Percentiles rank a stretch among this genome's conserved stretches.
These are phyloP conservation scores for Pseudoturritis turrita DNA, from an alignment of 345 rosid genomes.

Conservation along the genomic window DNA sequence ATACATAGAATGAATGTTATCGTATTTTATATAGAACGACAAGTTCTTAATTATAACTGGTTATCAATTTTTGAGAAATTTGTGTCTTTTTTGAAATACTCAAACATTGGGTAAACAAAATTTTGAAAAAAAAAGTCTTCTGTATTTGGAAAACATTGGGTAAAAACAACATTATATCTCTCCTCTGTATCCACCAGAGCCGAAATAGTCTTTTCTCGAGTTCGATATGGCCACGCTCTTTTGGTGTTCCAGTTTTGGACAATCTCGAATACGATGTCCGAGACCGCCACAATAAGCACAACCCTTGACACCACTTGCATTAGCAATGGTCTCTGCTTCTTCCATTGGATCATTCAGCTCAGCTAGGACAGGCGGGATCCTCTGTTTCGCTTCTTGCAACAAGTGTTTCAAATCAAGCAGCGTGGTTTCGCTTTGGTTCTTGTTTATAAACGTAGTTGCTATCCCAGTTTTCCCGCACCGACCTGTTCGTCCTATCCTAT, in stretches of 20 bases:
- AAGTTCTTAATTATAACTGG: no score
- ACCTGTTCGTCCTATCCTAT: slow-evolving; percentile 91
- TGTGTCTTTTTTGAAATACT: no score
- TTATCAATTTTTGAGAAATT: no score
- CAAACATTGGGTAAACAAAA: no score
- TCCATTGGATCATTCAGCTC: slow-evolving; percentile 89
- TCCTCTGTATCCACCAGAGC: slow-evolving; percentile 91
- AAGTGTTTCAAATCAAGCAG: slow-evolving; percentile 86
- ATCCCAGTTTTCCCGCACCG: slow-evolving; percentile 95
- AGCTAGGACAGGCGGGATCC: slow-evolving; percentile 91
- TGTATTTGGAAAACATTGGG: no score
- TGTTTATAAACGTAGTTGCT: slow-evolving; percentile 90
- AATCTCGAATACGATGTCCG: slow-evolving; percentile 82
- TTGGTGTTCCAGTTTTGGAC: slow-evolving; percentile 90
- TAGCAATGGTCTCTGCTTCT: slow-evolving; percentile 62
- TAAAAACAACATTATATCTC: slow-evolving; percentile 49
- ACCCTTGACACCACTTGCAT: slow-evolving; percentile 82
- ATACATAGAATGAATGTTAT: no score
- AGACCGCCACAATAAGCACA: slow-evolving; percentile 96
- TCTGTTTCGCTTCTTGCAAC: slow-evolving; percentile 84
- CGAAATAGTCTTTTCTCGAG: slow-evolving; percentile 80
- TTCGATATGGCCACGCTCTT: slow-evolving; percentile 75
- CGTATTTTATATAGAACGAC: no score
- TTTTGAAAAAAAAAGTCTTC: no score
- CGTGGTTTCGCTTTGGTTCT: slow-evolving; percentile 87